A percentile compares a stretch with the other conserved stretches of the same genome.
Conservation (phyloP, 352 stramenopile species). For the Stephanocyclus meneghinianus region DNA sequence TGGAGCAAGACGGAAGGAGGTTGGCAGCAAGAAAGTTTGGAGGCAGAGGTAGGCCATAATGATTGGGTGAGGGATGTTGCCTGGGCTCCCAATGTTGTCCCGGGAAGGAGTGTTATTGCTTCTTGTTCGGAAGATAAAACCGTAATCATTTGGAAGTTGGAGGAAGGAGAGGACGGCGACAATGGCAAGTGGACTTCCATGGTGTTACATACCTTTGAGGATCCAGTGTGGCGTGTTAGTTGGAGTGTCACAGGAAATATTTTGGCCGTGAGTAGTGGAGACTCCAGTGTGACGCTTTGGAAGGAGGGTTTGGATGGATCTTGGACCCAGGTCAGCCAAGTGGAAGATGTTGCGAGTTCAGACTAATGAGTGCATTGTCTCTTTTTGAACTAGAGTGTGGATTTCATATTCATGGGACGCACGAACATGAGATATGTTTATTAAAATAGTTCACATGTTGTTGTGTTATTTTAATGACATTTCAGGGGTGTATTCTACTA, state of each 20-base stretch:
- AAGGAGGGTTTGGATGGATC: conserved; percentile 96
- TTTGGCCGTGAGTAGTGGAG: conserved; percentile 94
- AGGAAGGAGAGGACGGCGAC: conserved; percentile 55
- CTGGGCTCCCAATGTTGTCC: conserved; percentile 91
- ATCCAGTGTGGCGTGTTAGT: conserved; percentile 96
- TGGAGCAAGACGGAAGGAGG: conserved; percentile 84
- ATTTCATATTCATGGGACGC: no score
- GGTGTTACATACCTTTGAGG: conserved; percentile 92
- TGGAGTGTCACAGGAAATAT: conserved; percentile 98
- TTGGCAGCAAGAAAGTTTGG: conserved; percentile 45
- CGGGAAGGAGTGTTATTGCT: conserved; percentile 93
- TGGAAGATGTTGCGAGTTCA: conserved; percentile 48
- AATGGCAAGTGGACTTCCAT: conserved; percentile 87
- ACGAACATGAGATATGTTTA: no score
- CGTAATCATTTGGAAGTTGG: conserved; percentile 93
- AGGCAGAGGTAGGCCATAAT: conserved; percentile 74
- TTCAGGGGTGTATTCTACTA: no score
- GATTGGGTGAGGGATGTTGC: conserved; percentile 95
- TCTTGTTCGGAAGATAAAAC: conserved; percentile 86
- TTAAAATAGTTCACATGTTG: no score
- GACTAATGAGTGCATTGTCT: conserved; percentile 1
- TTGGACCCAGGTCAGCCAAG: conserved; percentile 84
- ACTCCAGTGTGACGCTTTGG: conserved; percentile 97
- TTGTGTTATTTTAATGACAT: no score
- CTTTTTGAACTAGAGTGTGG: no score